Evolutionary conservation across 2,329 filamentous ascomycete species (phyloP).

Genomic region (Eutypella sp.): DNA sequence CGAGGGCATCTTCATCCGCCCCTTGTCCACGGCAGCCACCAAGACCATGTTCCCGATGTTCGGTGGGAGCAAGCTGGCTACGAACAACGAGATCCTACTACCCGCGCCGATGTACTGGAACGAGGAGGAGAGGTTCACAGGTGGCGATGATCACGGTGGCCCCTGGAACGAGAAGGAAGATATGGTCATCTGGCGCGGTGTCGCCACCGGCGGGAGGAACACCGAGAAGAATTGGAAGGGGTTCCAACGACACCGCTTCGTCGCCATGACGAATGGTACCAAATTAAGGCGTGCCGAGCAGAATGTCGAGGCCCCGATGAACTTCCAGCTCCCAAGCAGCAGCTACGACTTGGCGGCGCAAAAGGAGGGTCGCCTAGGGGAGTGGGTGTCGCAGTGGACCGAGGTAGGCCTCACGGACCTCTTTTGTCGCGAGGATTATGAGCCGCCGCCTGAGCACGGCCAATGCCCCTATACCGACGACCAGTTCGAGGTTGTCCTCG

Average conservation of each 20-base stretch:
- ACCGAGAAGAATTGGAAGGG: constrained; percentile 59
- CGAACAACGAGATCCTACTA: constrained; percentile 67
- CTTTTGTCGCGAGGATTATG: constrained; percentile 37
- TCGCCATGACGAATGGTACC: constrained; percentile 67
- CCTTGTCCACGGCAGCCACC: constrained; percentile 51
- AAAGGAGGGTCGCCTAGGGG: constrained; percentile 37
- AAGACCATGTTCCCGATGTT: constrained; percentile 60
- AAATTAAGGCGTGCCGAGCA: constrained; percentile 46
- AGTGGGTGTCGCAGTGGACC: constrained; percentile 46
- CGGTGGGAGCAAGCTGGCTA: constrained; percentile 61
- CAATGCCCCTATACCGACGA: constrained; percentile 45
- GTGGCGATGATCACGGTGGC: constrained; percentile 46
- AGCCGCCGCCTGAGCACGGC: constrained; percentile 28
- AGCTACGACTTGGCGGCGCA: constrained; percentile 45
- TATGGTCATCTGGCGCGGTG: constrained; percentile 59
- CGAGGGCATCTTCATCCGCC: constrained; percentile 60
- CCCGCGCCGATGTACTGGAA: constrained; percentile 67
- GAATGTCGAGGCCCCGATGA: constrained; percentile 36
- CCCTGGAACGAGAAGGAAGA: constrained; percentile 54
- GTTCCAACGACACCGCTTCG: constrained; percentile 72
- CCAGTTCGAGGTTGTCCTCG: constrained; percentile 36
- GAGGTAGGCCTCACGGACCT: constrained; percentile 51
- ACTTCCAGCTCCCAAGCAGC: constrained; percentile 48
- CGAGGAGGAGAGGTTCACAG: constrained; percentile 57
- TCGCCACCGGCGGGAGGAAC: constrained; percentile 61